A percentile compares a stretch with the other conserved stretches of the same genome.
phyloP scores from a whole-genome alignment of 768 basidiomycete genomes.

The Dioszegia crocea region DNA sequence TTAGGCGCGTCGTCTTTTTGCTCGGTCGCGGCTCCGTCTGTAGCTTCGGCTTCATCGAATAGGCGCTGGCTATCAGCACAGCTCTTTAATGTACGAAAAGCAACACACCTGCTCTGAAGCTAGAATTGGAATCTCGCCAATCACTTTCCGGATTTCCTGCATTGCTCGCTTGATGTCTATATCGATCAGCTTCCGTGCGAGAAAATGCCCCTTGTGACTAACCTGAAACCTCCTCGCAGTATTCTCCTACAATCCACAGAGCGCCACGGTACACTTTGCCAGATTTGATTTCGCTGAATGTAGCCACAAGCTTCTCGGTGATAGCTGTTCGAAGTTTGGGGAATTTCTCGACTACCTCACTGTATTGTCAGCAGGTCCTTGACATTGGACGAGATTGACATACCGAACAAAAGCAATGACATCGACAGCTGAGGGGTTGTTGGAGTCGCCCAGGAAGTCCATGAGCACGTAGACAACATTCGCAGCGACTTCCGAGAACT shows the following conservation, averaged over 20 bases:
- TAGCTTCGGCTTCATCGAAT: constrained; percentile 69
- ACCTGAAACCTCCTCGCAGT: constrained; percentile 60
- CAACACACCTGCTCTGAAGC: constrained; percentile 70
- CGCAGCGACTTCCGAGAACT: constrained; percentile 93
- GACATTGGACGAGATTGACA: neutral
- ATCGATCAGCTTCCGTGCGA: constrained; percentile 2
- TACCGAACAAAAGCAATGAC: constrained; percentile 77
- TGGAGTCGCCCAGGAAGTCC: constrained; percentile 72
- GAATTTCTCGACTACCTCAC: constrained; percentile 95
- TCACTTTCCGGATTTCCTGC: constrained; percentile 71
- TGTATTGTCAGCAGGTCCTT: too few species aligned
- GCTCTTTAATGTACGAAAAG: neutral
- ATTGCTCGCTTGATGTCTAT: constrained; percentile 68
- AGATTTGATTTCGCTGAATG: constrained; percentile 82
- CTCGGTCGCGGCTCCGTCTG: constrained; percentile 54
- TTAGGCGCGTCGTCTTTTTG: constrained; percentile 52
- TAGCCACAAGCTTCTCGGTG: constrained; percentile 74
- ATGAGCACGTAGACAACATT: constrained; percentile 74
- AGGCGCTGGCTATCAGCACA: constrained; percentile 51
- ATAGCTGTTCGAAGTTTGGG: constrained; percentile 76
- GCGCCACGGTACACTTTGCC: constrained; percentile 96
- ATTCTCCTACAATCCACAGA: constrained; percentile 98
- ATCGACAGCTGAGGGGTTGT: constrained; percentile 90
- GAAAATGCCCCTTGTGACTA: constrained; percentile 16
- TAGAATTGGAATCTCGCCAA: constrained; percentile 96